Conservation (phyloP, 2,329 filamentous ascomycete species). For the Fusarium fujikuroi region DNA sequence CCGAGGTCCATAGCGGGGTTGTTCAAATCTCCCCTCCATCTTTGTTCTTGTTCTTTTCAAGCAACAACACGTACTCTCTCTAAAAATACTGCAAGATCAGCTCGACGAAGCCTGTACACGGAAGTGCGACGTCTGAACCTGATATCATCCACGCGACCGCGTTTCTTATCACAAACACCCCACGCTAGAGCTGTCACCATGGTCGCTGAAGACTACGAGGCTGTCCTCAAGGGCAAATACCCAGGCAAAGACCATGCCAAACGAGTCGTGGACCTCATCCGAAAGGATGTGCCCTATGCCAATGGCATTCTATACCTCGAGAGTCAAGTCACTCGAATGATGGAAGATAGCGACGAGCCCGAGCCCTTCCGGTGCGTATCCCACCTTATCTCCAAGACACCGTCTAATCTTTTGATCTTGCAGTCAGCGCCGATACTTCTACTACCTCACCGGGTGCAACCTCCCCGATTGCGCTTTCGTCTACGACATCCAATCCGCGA, state of each 20-base stretch:
- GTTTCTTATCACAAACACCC: background rate
- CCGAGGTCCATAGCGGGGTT: slow-evolving; percentile 36
- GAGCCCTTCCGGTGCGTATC: slow-evolving; percentile 77
- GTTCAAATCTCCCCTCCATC: slow-evolving; percentile 15
- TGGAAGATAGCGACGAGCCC: slow-evolving; percentile 89
- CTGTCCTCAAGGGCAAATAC: slow-evolving; percentile 71
- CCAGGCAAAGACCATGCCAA: slow-evolving; percentile 89
- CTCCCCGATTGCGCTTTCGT: slow-evolving; percentile 82
- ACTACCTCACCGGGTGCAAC: slow-evolving; percentile 88
- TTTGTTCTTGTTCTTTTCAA: slow-evolving; percentile 3
- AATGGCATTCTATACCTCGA: slow-evolving; percentile 87
- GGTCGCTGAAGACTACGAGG: slow-evolving; percentile 58
- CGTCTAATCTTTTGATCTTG: background rate
- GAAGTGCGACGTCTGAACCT: background rate
- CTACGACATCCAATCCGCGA: slow-evolving; percentile 80
- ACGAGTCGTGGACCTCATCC: slow-evolving; percentile 83
- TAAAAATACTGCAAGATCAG: background rate
- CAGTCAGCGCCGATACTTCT: slow-evolving; percentile 92
- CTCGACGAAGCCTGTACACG: background rate
- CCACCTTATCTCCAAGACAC: background rate
- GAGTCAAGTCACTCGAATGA: slow-evolving; percentile 80
- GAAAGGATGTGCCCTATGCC: slow-evolving; percentile 70
- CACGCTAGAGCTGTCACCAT: slow-evolving; percentile 39
- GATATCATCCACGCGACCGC: background rate
- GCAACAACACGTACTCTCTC: background rate